Conservation (phyloP, 768 basidiomycete genomes). For the Chiua virens region DNA sequence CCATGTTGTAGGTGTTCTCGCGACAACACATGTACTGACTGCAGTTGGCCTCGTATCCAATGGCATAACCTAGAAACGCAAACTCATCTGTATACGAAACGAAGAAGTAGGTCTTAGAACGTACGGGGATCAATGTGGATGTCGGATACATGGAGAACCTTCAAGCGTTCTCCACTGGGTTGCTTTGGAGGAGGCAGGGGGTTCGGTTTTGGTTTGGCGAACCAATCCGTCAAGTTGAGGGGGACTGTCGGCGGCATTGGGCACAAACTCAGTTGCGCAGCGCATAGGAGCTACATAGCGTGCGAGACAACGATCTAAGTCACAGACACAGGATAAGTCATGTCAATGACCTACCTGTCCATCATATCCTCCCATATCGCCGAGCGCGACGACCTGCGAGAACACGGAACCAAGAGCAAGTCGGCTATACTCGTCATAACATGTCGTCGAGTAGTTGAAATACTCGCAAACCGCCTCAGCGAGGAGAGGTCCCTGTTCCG, state of each 20-base stretch:
- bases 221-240: slow-evolving; percentile 47
- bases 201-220: slow-evolving; percentile 51
- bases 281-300: slow-evolving; percentile 31
- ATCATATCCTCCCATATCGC: slow-evolving; percentile 48
- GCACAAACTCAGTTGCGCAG: slow-evolving; percentile 37
- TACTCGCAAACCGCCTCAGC: slow-evolving; percentile 42
- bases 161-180: slow-evolving; percentile 45
- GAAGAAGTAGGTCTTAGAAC: slow-evolving; percentile 8
- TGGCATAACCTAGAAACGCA: slow-evolving; percentile 54
- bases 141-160: slow-evolving; percentile 50
- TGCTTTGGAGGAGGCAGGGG: slow-evolving; percentile 42
- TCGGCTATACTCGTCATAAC: slow-evolving; percentile 34
- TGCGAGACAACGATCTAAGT: too few species aligned
- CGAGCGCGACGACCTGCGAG: slow-evolving; percentile 48
- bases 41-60: slow-evolving; percentile 71
- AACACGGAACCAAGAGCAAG: slow-evolving; percentile 41
- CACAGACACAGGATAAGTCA: too few species aligned
- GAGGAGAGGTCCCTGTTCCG: slow-evolving; percentile 42
- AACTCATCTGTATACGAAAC: background rate
- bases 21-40: slow-evolving; percentile 65
- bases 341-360: slow-evolving; percentile 40
- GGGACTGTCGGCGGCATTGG: slow-evolving; percentile 40
- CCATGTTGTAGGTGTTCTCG: slow-evolving; percentile 43
- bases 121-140: slow-evolving; percentile 51
- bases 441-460: slow-evolving; percentile 39